Evolutionary conservation across 192 early-diverging fungal species (phyloP).

Genomic region (Coemansia sp.): DNA sequence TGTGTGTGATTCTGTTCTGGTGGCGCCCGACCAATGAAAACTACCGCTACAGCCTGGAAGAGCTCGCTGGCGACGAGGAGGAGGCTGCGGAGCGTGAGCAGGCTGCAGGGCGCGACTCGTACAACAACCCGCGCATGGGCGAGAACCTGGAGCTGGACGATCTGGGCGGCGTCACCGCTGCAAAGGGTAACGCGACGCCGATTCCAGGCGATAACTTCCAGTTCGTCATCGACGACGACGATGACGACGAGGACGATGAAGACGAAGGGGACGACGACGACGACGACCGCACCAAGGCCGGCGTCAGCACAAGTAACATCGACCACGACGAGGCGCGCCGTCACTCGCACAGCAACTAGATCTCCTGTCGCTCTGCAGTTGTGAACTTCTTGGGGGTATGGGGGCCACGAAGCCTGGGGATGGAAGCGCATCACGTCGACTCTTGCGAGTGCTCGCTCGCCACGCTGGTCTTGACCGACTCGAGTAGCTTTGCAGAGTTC

Average conservation of each 20-base stretch:
- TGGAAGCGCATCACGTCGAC: no score
- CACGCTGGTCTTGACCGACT: background rate
- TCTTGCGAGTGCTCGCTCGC: no score
- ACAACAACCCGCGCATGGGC: slow-evolving; percentile 42
- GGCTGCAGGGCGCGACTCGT: slow-evolving; percentile 17
- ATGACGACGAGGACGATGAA: slow-evolving; percentile 19
- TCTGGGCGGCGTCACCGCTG: slow-evolving; percentile 1
- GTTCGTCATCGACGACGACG: slow-evolving; percentile 43
- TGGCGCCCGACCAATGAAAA: slow-evolving; percentile 95
- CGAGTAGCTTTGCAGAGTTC: slow-evolving; percentile 3
- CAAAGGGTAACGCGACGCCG: slow-evolving; percentile 5
- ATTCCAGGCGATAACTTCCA: slow-evolving; percentile 27
- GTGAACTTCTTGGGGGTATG: no score
- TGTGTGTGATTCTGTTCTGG: slow-evolving; percentile 71
- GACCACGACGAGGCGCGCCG: no score
- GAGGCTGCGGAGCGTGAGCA: slow-evolving; percentile 62
- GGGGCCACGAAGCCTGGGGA: no score
- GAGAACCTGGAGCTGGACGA: slow-evolving; percentile 42
- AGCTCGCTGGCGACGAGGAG: slow-evolving; percentile 67
- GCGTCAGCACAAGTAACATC: background rate
- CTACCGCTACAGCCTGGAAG: slow-evolving; percentile 83
- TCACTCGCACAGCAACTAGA: background rate
- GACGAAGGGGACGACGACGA: slow-evolving; percentile 4
- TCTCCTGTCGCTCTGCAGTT: no score
- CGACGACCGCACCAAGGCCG: background rate